These are phyloP conservation scores for Sarocladium brachiariae DNA, from an alignment of 2,329 filamentous ascomycete genomes.

Conservation along the genomic window DNA sequence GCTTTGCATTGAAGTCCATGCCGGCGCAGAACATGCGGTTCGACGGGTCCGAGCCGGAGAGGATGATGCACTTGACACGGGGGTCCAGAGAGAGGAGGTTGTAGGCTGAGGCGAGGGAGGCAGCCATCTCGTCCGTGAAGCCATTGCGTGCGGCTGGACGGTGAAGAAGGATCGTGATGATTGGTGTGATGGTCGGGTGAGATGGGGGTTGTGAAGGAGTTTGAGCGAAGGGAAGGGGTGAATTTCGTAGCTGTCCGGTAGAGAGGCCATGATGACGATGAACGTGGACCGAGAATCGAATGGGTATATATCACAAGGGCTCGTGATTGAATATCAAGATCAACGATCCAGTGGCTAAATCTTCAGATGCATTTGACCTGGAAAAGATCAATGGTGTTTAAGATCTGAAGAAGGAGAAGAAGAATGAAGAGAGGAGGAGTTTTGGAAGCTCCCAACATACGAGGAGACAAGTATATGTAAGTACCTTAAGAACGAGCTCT, in stretches of 20 bases:
- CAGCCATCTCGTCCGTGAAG: constrained; percentile 59
- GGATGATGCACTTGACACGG: constrained; percentile 47
- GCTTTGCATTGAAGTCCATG: constrained; percentile 42
- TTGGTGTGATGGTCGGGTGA: constrained; percentile 49
- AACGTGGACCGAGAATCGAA: no score
- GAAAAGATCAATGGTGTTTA: no score
- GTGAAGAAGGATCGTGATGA: constrained; percentile 58
- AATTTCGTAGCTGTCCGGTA: constrained; percentile 32
- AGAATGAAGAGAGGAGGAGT: no score
- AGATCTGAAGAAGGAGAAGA: no score
- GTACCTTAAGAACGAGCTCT: no score
- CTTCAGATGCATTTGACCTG: no score
- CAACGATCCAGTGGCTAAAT: no score
- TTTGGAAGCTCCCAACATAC: no score
- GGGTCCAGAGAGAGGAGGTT: constrained; percentile 43
- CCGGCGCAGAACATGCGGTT: constrained; percentile 52
- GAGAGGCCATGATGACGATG: constrained; percentile 8
- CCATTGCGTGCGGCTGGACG: constrained; percentile 62
- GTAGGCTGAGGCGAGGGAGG: constrained; percentile 51
- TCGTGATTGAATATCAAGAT: no score
- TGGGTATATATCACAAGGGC: no score
- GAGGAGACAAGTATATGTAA: no score
- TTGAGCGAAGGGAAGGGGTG: constrained; percentile 36
- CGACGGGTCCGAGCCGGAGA: constrained; percentile 42
- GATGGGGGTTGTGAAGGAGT: constrained; percentile 42